Percentiles rank a stretch among this genome's conserved stretches.
phyloP scores from a whole-genome alignment of 2,329 filamentous ascomycete species.

The Alternaria viburni region DNA sequence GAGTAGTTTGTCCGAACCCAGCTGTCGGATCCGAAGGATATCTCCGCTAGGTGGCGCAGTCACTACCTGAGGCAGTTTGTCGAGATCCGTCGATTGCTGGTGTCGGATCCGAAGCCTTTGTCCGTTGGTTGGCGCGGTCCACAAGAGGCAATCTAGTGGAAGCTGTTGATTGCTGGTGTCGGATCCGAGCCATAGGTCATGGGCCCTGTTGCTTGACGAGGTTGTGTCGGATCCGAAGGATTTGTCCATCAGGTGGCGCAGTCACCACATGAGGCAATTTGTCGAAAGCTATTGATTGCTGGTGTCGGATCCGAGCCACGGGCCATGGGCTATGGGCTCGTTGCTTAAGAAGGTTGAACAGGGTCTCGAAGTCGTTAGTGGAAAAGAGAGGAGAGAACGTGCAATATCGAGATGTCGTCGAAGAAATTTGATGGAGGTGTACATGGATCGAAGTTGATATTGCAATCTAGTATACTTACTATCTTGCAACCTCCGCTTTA shows the following conservation, averaged over 20 bases:
- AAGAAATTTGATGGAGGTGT: accelerated
- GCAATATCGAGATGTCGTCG: background rate
- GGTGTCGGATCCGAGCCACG: background rate
- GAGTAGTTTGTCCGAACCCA: background rate
- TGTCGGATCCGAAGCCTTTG: no score
- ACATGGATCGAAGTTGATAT: background rate
- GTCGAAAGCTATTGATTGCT: background rate
- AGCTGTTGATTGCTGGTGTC: background rate
- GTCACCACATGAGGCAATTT: no score
- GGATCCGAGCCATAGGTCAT: background rate
- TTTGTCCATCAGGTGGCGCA: no score
- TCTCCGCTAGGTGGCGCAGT: background rate
- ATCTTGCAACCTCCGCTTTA: background rate
- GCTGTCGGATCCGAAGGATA: background rate
- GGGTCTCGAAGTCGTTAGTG: no score
- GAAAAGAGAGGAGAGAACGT: background rate
- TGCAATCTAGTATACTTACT: no score
- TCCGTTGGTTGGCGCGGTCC: no score
- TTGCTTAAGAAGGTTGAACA: background rate
- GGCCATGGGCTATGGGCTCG: background rate
- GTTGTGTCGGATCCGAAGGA: no score
- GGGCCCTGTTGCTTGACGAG: no score
- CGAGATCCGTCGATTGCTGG: no score
- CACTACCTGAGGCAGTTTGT: no score
- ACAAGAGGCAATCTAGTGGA: no score